These are phyloP conservation scores for Salix brachista DNA, from an alignment of 345 rosid species.

Conservation along the genomic window DNA sequence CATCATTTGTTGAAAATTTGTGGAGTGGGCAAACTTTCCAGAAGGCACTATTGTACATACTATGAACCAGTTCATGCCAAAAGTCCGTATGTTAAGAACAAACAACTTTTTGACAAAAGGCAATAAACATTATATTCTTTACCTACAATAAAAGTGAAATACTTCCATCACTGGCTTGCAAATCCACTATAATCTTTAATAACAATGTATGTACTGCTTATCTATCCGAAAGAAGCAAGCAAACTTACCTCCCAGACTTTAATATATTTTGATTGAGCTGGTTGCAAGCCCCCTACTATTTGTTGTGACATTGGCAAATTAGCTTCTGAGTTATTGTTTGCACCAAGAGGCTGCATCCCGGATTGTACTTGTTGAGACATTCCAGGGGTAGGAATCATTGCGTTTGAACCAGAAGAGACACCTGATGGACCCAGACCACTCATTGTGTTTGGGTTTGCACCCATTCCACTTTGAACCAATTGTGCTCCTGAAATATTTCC, in stretches of 20 bases:
- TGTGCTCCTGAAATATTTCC: slow-evolving; percentile 75
- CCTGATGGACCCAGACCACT: slow-evolving; percentile 62
- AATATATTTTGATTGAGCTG: slow-evolving; percentile 76
- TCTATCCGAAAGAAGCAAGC: not conserved
- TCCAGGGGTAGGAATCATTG: slow-evolving; percentile 93
- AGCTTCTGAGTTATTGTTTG: slow-evolving; percentile 53
- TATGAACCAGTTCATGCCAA: not conserved
- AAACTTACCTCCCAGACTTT: slow-evolving; percentile 94
- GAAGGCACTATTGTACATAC: not conserved
- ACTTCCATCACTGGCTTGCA: not conserved
- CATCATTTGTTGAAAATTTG: not conserved
- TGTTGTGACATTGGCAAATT: slow-evolving; percentile 72
- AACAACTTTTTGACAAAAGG: not conserved
- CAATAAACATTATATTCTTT: not conserved
- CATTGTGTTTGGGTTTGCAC: slow-evolving; percentile 75
- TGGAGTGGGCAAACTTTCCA: not conserved
- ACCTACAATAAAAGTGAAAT: not conserved
- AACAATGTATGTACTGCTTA: not conserved
- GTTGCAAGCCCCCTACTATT: slow-evolving; percentile 60
- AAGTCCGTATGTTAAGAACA: not conserved
- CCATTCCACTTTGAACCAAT: slow-evolving; percentile 71
- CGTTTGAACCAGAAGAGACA: slow-evolving; percentile 63
- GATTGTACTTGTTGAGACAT: slow-evolving; percentile 69
- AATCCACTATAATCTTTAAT: slow-evolving; percentile 3
- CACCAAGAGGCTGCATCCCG: slow-evolving; percentile 63